These are phyloP conservation scores for Talaromyces piceae DNA, from an alignment of 2,329 filamentous ascomycete species.

Conservation along the genomic window DNA sequence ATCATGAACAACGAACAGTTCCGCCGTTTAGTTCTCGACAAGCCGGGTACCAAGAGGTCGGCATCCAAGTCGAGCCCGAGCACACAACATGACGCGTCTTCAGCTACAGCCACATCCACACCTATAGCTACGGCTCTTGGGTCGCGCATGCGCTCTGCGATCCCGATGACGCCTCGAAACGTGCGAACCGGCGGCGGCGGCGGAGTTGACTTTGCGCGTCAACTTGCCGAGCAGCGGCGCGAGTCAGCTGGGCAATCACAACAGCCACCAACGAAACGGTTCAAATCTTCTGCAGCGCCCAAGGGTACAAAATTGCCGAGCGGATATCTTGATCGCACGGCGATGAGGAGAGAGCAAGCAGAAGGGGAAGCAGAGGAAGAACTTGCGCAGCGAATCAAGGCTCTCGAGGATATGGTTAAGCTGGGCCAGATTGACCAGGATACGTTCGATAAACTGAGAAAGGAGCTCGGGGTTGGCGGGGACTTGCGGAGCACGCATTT, in stretches of 20 bases:
- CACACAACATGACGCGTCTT: constrained; percentile 12
- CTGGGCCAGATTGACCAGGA: constrained; percentile 73
- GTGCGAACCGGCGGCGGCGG: constrained; percentile 39
- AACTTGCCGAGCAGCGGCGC: constrained; percentile 68
- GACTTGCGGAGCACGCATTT: constrained; percentile 75
- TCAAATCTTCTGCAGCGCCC: constrained; percentile 65
- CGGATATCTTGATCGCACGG: constrained; percentile 79
- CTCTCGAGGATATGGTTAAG: constrained; percentile 74
- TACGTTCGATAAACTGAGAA: constrained; percentile 67
- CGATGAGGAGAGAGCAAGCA: constrained; percentile 43
- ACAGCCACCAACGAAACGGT: constrained; percentile 60
- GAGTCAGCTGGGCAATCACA: constrained; percentile 21
- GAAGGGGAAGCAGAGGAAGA: constrained; percentile 40
- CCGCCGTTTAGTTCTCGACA: constrained; percentile 64
- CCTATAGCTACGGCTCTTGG: constrained; percentile 51
- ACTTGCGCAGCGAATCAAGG: constrained; percentile 60
- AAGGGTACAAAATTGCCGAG: constrained; percentile 72
- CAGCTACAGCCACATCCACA: too few relatives aligned
- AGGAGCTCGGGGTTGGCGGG: constrained; percentile 69
- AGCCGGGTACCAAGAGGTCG: constrained; percentile 19
- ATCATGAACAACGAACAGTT: constrained; percentile 99
- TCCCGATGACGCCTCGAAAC: constrained; percentile 90
- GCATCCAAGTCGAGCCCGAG: neutral
- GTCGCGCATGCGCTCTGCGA: constrained; percentile 69
- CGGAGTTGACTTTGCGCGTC: constrained; percentile 66